Evolutionary conservation across 2,329 filamentous ascomycete species (phyloP).

Genomic region (Zymoseptoria brevis): DNA sequence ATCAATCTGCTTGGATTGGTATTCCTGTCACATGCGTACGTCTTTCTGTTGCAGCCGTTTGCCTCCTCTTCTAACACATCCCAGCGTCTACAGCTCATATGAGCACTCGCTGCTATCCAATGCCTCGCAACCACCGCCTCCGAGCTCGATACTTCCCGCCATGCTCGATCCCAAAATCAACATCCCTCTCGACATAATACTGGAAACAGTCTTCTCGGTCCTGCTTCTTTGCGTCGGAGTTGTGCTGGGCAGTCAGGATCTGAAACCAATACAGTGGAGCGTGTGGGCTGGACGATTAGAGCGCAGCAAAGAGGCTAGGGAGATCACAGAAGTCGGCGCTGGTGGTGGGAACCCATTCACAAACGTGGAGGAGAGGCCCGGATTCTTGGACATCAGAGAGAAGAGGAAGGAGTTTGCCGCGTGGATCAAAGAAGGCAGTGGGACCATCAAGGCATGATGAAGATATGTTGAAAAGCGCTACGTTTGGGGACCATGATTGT

Average conservation of each 20-base stretch:
- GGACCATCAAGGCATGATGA: neutral
- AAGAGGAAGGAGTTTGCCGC: conserved; percentile 69
- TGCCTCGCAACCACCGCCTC: conserved; percentile 34
- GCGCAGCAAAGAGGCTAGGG: conserved; percentile 49
- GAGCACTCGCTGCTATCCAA: conserved; percentile 70
- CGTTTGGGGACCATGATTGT: neutral
- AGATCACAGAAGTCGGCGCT: conserved; percentile 55
- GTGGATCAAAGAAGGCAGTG: conserved; percentile 50
- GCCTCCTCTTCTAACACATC: conserved; percentile 1
- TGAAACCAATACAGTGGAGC: conserved; percentile 79
- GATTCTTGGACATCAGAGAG: conserved; percentile 77
- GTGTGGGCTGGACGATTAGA: conserved; percentile 80
- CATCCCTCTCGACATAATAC: conserved; percentile 75
- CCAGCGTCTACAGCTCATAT: conserved; percentile 90
- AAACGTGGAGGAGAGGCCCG: conserved; percentile 67
- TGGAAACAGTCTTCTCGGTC: conserved; percentile 77
- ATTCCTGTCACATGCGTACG: conserved; percentile 81
- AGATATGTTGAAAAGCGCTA: neutral
- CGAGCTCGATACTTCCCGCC: conserved; percentile 26
- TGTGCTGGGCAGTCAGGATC: conserved; percentile 64
- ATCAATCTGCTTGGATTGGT: conserved; percentile 68
- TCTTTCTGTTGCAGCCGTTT: conserved; percentile 10
- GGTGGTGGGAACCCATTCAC: conserved; percentile 74
- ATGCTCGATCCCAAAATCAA: conserved; percentile 26
- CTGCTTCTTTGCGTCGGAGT: conserved; percentile 76